A percentile compares a stretch with the other conserved stretches of the same genome.
phyloP scores from a whole-genome alignment of 2,329 filamentous ascomycete species.

The Aureobasidium sp. region DNA sequence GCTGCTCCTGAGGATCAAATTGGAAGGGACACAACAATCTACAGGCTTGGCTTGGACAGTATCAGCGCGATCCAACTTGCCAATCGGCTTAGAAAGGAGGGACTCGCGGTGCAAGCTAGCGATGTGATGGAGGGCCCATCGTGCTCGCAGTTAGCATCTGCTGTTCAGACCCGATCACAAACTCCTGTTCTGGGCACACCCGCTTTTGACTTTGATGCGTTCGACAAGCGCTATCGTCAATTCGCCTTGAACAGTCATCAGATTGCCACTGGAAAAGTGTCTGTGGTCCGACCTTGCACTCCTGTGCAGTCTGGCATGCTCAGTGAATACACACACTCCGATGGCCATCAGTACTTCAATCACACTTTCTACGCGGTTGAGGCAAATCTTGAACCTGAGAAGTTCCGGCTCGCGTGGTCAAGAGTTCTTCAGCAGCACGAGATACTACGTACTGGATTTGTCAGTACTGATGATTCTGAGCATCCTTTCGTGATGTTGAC shows the following conservation, averaged over 20 bases:
- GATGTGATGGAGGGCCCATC: conserved; percentile 61
- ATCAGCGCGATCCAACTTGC: conserved; percentile 79
- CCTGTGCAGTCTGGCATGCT: conserved; percentile 74
- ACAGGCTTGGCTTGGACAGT: conserved; percentile 83
- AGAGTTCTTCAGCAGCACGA: conserved; percentile 49
- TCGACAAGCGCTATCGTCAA: conserved; percentile 40
- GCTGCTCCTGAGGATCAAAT: conserved; percentile 47
- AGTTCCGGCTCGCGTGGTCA: conserved; percentile 54
- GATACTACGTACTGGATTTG: conserved; percentile 72
- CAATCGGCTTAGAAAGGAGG: conserved; percentile 54
- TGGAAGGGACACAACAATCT: conserved; percentile 61
- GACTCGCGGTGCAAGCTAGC: conserved; percentile 54
- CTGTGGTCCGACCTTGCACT: conserved; percentile 68
- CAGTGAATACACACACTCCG: conserved; percentile 61
- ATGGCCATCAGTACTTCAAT: conserved; percentile 69
- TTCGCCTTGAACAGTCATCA: conserved; percentile 28
- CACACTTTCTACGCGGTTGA: conserved; percentile 52
- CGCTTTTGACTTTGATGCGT: conserved; percentile 44
- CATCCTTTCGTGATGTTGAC: conserved; percentile 70
- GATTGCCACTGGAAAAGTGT: conserved; percentile 36
- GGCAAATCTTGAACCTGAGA: conserved; percentile 30
- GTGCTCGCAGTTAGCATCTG: conserved; percentile 29
- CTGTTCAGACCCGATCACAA: conserved; percentile 19
- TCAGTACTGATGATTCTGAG: conserved; percentile 52
- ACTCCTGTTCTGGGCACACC: not conserved